Evolutionary conservation across 2,329 filamentous ascomycete species (phyloP).

Genomic region (Zalaria obscura): DNA sequence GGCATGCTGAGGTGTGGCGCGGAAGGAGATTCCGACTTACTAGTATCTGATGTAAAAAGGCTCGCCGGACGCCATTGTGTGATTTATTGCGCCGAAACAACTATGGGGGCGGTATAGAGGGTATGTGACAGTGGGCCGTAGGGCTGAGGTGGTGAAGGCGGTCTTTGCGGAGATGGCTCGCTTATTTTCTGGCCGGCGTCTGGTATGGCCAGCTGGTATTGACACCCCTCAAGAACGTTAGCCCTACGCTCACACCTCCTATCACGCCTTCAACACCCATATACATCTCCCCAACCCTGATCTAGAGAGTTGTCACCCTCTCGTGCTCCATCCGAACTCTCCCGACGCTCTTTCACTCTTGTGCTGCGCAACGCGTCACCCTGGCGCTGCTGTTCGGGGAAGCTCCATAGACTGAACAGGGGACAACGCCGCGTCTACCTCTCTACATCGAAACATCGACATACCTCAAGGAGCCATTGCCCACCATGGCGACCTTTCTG

Average conservation of each 20-base stretch:
- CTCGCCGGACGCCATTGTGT: slow-evolving; percentile 55
- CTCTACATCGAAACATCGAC: background rate
- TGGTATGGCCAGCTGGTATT: background rate
- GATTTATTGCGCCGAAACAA: background rate
- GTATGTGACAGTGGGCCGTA: background rate
- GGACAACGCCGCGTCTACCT: background rate
- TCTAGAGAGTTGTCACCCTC: too few species aligned
- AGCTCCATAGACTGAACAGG: background rate
- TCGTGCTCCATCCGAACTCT: too few species aligned
- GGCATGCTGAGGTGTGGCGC: too few species aligned
- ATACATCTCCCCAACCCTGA: too few species aligned
- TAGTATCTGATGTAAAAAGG: slow-evolving; percentile 97
- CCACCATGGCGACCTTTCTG: slow-evolving; percentile 82
- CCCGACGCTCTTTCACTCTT: too few species aligned
- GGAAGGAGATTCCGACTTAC: slow-evolving; percentile 44
- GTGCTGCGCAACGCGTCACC: too few species aligned
- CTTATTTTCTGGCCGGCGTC: background rate
- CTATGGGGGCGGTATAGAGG: too few species aligned
- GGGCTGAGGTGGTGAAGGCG: background rate
- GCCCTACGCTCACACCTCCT: too few species aligned
- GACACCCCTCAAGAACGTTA: background rate
- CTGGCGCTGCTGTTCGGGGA: too few species aligned
- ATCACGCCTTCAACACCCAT: too few species aligned
- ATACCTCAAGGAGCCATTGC: background rate
- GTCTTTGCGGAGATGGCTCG: background rate